Conservation (phyloP, 1,284 basidiomycete genomes). For the Leccinum fuscescens region DNA sequence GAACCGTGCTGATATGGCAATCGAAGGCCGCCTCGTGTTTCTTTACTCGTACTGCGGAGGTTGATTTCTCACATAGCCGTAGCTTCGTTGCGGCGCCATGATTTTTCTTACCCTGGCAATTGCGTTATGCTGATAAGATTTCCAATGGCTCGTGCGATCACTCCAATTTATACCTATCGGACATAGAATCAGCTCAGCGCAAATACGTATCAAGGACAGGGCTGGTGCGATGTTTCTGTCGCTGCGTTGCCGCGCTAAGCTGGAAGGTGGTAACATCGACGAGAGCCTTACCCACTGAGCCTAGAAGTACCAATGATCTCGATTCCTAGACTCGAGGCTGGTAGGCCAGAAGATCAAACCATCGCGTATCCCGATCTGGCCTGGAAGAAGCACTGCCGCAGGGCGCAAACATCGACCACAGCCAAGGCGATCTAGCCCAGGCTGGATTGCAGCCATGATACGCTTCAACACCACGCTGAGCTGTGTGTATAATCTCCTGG, state of each 20-base stretch:
- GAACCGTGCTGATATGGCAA: not conserved
- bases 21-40: conserved; percentile 7
- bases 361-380: not conserved
- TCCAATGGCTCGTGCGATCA: not conserved
- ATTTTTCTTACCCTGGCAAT: not conserved
- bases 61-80: not conserved
- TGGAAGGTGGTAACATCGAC: not conserved
- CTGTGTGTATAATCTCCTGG: not conserved
- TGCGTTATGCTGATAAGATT: not conserved
- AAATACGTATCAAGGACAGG: not conserved
- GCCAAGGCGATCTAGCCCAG: not conserved
- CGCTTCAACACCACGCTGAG: not conserved
- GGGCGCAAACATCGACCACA: not conserved
- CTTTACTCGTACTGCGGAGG: not conserved
- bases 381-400: not conserved
- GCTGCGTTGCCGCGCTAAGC: not conserved
- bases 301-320: not conserved
- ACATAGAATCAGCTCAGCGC: not conserved
- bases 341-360: not conserved
- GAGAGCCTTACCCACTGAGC: not conserved
- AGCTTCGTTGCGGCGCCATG: not conserved
- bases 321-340: not conserved
- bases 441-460: not conserved
- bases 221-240: not conserved
- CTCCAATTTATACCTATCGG: not conserved